A percentile compares a stretch with the other conserved stretches of the same genome.
Evolutionary conservation across 1,139 yeast genomes (phyloP).

Genomic region (Suhomyces anneliseae): DNA sequence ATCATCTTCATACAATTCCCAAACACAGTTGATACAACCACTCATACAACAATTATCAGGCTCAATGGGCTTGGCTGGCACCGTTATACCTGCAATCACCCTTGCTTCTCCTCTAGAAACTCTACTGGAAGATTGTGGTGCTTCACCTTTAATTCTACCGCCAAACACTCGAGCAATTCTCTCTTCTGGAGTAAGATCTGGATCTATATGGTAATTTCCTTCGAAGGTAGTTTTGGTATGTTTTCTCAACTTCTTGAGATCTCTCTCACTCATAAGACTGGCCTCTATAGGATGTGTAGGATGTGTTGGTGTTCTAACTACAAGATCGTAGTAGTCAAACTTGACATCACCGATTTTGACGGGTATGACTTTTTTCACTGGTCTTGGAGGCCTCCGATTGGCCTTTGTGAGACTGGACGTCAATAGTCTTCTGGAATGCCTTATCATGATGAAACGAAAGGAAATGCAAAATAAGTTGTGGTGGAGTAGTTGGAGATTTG

Average conservation of each 20-base stretch:
- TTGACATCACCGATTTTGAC: conserved; percentile 12
- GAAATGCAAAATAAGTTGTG: too few species aligned
- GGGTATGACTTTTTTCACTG: conserved; percentile 1
- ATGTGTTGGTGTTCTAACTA: conserved; percentile 32
- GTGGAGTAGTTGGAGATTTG: too few species aligned
- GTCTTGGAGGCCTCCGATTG: conserved; percentile 7
- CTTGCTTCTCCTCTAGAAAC: conserved; percentile 41
- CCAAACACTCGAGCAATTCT: conserved; percentile 56
- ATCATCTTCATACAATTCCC: conserved; percentile 92
- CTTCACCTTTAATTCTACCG: conserved; percentile 57
- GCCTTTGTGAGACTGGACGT: not conserved
- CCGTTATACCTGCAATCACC: conserved; percentile 67
- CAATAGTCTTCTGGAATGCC: not conserved
- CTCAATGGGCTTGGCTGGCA: conserved; percentile 79
- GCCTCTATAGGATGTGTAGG: conserved; percentile 38
- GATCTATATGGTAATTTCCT: conserved; percentile 44
- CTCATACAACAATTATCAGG: conserved; percentile 98
- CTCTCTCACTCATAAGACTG: conserved; percentile 24
- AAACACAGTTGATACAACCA: conserved; percentile 94
- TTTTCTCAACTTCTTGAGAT: conserved; percentile 21
- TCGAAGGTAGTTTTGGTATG: conserved; percentile 36
- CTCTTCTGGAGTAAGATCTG: conserved; percentile 43
- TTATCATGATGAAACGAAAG: not conserved
- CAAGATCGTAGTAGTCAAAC: conserved; percentile 41
- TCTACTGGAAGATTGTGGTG: conserved; percentile 52